These are phyloP conservation scores for Suillus decipiens DNA, from an alignment of 768 basidiomycete genomes.

Conservation along the genomic window DNA sequence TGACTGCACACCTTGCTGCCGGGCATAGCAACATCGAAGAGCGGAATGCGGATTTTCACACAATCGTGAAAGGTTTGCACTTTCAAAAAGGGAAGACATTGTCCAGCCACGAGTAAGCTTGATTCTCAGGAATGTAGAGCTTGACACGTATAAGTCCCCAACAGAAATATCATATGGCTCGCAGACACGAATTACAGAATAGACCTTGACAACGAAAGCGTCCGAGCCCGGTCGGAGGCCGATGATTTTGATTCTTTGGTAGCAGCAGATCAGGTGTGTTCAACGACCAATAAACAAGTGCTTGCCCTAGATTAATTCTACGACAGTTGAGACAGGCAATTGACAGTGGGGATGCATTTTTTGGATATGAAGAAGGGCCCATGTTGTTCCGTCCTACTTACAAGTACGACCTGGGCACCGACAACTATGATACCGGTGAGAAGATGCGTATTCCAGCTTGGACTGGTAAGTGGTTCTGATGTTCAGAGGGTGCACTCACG, in stretches of 20 bases:
- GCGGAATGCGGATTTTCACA: constrained; percentile 88
- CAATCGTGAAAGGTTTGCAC: constrained; percentile 80
- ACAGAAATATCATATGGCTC: constrained; percentile 89
- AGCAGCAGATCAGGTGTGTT: constrained; percentile 80
- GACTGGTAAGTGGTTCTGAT: constrained; percentile 67
- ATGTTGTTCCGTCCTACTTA: constrained; percentile 94
- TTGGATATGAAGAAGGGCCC: constrained; percentile 86
- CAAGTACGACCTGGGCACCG: constrained; percentile 81
- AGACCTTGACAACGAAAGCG: constrained; percentile 80
- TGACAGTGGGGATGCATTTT: constrained; percentile 71
- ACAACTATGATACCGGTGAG: constrained; percentile 92
- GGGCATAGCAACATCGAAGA: constrained; percentile 90
- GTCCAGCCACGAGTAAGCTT: constrained; percentile 81
- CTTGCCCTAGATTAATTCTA: constrained; percentile 11
- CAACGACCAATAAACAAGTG: neutral
- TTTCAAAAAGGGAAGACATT: constrained; percentile 92
- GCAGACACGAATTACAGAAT: constrained; percentile 97
- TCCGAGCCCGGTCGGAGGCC: constrained; percentile 60
- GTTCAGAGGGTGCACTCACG: constrained; percentile 4
- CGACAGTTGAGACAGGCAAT: constrained; percentile 72
- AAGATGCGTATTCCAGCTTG: constrained; percentile 96
- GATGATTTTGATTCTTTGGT: constrained; percentile 75
- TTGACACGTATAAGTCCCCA: constrained; percentile 11
- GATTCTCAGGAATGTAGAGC: constrained; percentile 5
- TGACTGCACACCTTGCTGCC: constrained; percentile 97